phyloP scores from a whole-genome alignment of 2,329 filamentous ascomycete species.

The Parastagonospora avenae region DNA sequence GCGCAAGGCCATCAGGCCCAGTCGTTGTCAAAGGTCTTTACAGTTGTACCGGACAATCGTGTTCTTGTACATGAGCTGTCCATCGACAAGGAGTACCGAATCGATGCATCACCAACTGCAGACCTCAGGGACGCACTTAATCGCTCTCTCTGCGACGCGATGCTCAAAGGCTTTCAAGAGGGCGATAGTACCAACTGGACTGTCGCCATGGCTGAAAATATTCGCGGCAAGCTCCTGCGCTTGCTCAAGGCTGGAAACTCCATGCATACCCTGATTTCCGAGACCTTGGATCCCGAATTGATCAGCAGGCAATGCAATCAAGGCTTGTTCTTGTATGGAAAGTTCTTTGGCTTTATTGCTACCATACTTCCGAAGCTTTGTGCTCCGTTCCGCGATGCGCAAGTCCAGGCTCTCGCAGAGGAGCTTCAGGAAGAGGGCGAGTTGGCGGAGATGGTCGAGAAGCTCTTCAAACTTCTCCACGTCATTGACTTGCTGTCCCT shows the following conservation, averaged over 20 bases:
- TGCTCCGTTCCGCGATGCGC: conserved; percentile 77
- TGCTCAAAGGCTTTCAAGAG: conserved; percentile 66
- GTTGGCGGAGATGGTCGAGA: conserved; percentile 71
- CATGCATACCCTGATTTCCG: conserved; percentile 75
- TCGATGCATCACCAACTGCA: conserved; percentile 64
- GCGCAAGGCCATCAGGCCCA: conserved; percentile 45
- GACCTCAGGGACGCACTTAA: conserved; percentile 63
- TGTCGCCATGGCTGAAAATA: conserved; percentile 71
- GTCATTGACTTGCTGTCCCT: conserved; percentile 79
- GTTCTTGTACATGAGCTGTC: conserved; percentile 78
- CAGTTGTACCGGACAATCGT: conserved; percentile 72
- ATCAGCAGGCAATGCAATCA: conserved; percentile 71
- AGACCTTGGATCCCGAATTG: conserved; percentile 74
- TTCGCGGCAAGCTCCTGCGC: conserved; percentile 73
- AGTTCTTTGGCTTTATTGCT: conserved; percentile 78
- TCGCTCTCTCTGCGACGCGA: conserved; percentile 63
- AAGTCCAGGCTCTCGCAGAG: conserved; percentile 71
- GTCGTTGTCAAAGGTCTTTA: conserved; percentile 60
- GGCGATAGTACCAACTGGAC: conserved; percentile 72
- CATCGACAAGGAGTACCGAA: conserved; percentile 77
- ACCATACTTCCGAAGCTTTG: conserved; percentile 78
- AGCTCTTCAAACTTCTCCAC: conserved; percentile 74
- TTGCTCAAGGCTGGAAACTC: conserved; percentile 73
- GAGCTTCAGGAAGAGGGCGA: conserved; percentile 57
- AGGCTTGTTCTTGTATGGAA: conserved; percentile 79